phyloP scores from a whole-genome alignment of 2,329 filamentous ascomycete species.

The Cercospora sp. region DNA sequence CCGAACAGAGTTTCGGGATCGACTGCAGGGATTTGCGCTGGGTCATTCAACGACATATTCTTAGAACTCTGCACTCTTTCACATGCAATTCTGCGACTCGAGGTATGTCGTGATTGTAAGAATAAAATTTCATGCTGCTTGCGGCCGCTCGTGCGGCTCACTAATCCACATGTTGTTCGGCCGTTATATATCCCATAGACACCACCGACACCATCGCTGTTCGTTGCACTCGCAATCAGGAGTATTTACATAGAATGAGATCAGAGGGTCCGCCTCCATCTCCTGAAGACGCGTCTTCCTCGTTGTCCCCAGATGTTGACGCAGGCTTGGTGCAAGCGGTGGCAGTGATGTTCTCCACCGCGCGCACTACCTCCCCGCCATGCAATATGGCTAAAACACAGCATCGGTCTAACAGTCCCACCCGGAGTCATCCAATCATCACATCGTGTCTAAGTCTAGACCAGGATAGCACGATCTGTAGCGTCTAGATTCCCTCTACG shows the following conservation, averaged over 20 bases:
- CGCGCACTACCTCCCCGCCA: neutral
- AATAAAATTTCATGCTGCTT: neutral
- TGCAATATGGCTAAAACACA: neutral
- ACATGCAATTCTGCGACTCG: neutral
- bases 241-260: neutral
- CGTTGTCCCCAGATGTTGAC: neutral
- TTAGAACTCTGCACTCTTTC: conserved; percentile 1
- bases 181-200: neutral
- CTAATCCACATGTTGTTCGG: neutral
- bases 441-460: neutral
- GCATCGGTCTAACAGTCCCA: neutral
- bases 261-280: conserved; percentile 1
- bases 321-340: conserved; percentile 1
- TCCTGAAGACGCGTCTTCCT: conserved; percentile 7
- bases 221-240: neutral
- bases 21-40: conserved; percentile 10
- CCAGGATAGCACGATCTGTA: neutral
- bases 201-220: neutral
- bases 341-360: conserved; percentile 1
- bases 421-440: neutral
- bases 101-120: neutral
- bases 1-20: conserved; percentile 8
- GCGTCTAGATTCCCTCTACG: neutral
- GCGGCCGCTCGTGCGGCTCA: neutral
- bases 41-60: conserved; percentile 2